Evolutionary conservation across 768 basidiomycete species (phyloP), one percentile per base, ranked within the genome.

Genomic region (Mycena sanguinolenta): DNA sequence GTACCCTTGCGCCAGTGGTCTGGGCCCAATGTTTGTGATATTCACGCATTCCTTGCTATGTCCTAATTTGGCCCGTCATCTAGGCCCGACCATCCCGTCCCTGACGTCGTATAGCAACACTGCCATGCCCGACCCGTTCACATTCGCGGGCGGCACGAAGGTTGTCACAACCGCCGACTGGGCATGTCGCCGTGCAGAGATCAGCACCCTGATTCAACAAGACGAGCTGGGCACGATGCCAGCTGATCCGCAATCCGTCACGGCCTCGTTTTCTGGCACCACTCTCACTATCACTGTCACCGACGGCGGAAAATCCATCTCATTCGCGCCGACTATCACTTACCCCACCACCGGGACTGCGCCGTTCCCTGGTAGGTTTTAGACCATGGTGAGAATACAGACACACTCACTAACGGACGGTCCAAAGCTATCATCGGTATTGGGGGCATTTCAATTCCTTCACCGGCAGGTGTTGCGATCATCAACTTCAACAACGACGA

Each of bases 221-320:
- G 86, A 87, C 74, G 88, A 90, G 77, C 80, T 85, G 8, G 89
- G 89, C 12, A 82, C 82, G 0, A 78, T 88, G 23, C 88, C 88
- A 0, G 81, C 79, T 17, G 82, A 82, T 74, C 89, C 89, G 0
- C 72, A 80, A n/a, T 77, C 79, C 30, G 79, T 89, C 53, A 84
- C 84, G 7, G 86, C 82, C 3, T 79, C 85, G 16, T 81, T 85
- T 73, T 83, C 84, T 27, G 79, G 82, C 54, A 82, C 75, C 65
- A 85, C 81, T n/a, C 79, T 90, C 65, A 82, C 84, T 23, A 84
- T 90, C 75, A 88, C 80, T 46, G 87, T 83, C 39, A 81, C 81
- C 44, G 82, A 88, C 65, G 77, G 74, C 32, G 85, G 85, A 30
- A 82, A 82, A 64, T 83, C 84, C 8, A 88, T 89, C 72, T 84